phyloP scores from a whole-genome alignment of 78 protist species.

The Diacronema lutheri region DNA sequence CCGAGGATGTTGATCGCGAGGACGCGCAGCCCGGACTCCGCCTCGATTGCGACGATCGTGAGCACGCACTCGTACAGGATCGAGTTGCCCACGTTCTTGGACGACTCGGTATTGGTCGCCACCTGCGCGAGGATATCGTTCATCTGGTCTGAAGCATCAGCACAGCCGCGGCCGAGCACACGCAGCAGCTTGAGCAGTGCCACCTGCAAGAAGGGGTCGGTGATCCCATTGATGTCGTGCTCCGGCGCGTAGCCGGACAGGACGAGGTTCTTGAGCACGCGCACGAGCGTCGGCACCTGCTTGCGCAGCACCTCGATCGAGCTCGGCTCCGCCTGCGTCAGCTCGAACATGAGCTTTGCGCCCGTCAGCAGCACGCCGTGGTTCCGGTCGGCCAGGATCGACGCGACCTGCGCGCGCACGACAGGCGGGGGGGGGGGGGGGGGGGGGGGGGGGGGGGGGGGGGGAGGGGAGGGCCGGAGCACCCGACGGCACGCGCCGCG shows the following conservation, averaged over 20 bases:
- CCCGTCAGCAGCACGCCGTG: conserved; percentile 87
- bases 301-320: conserved; percentile 31
- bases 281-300: conserved; percentile 65
- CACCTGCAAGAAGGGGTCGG: conserved; percentile 97
- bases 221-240: conserved; percentile 92
- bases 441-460: too few relatives aligned
- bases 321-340: conserved; percentile 47
- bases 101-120: conserved; percentile 90
- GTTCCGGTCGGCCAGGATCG: conserved; percentile 46
- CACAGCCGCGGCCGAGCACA: conserved; percentile 69
- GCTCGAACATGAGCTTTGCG: conserved; percentile 76
- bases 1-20: conserved; percentile 94
- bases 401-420: conserved; percentile 86
- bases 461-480: too few relatives aligned
- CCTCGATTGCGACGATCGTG: conserved; percentile 87
- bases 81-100: conserved; percentile 92
- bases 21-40: conserved; percentile 80
- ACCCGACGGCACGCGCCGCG: too few relatives aligned
- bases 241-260: conserved; percentile 83
- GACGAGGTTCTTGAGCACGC: conserved; percentile 75
- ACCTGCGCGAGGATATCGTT: conserved; percentile 94
- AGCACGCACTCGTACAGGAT: conserved; percentile 91
- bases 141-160: conserved; percentile 80
- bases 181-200: conserved; percentile 79
- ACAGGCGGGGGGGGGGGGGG: too few relatives aligned